Percentiles rank a stretch among this genome's conserved stretches.
Conservation (phyloP, 2,329 filamentous ascomycete genomes). For the Calycina marina region DNA sequence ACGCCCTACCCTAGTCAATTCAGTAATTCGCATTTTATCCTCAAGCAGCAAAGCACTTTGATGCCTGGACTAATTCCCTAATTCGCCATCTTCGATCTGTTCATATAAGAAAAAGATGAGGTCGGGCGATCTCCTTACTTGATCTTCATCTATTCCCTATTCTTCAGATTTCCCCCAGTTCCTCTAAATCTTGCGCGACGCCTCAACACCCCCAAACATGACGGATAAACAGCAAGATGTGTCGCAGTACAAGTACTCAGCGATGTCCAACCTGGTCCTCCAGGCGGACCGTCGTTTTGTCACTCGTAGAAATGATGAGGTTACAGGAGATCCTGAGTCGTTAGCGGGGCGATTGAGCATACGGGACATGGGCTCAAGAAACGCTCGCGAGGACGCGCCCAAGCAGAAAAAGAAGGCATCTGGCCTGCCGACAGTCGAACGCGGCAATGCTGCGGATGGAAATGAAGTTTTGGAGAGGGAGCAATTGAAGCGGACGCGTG, state of each 20-base stretch:
- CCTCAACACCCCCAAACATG: constrained; percentile 35
- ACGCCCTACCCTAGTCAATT: too few relatives aligned
- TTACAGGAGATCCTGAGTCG: constrained; percentile 93
- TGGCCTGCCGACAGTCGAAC: constrained; percentile 54
- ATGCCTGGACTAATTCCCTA: too few relatives aligned
- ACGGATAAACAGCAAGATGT: constrained; percentile 67
- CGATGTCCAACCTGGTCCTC: constrained; percentile 99
- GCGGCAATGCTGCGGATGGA: constrained; percentile 64
- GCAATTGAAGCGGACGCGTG: constrained; percentile 71
- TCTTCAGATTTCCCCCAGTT: constrained; percentile 3
- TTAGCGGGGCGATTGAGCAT: constrained; percentile 88
- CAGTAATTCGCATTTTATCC: too few relatives aligned
- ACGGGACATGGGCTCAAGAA: constrained; percentile 81
- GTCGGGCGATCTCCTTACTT: too few relatives aligned
- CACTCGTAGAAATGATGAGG: constrained; percentile 81
- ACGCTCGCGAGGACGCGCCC: constrained; percentile 64
- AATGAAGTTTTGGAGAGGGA: constrained; percentile 72
- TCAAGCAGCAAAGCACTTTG: too few relatives aligned
- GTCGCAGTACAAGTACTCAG: constrained; percentile 97
- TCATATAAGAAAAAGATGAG: too few relatives aligned
- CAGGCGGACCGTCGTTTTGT: constrained; percentile 97
- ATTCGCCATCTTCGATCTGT: too few relatives aligned
- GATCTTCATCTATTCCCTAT: too few relatives aligned
- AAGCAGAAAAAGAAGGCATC: constrained; percentile 61
- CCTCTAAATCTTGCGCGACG: too few relatives aligned